These are phyloP conservation scores for Torrubiellomyces zombiae DNA, from an alignment of 2,329 filamentous ascomycete genomes.

Conservation along the genomic window DNA sequence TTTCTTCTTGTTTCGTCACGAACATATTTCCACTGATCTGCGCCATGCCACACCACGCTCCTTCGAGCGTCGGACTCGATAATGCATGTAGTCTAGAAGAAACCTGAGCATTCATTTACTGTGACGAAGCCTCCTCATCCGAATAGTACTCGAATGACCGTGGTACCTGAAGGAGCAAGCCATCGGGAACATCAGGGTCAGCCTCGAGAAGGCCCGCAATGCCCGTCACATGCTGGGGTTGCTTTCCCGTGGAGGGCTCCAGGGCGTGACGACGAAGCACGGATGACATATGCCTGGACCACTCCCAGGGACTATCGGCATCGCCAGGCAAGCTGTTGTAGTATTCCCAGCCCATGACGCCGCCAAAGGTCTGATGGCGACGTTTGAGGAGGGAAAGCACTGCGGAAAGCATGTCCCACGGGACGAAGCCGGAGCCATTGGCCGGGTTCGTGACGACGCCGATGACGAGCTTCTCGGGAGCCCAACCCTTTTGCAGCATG, in stretches of 20 bases:
- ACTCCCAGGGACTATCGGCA: conserved; percentile 50
- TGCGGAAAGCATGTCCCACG: conserved; percentile 26
- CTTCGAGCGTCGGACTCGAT: too few species aligned
- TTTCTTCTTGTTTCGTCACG: conserved; percentile 4
- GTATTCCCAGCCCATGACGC: conserved; percentile 92
- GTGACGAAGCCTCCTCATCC: conserved; percentile 3
- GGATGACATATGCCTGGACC: conserved; percentile 52
- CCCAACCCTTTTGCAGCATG: conserved; percentile 49
- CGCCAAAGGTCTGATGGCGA: conserved; percentile 55
- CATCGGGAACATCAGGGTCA: conserved; percentile 8
- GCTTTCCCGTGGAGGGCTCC: conserved; percentile 1
- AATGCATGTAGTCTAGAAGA: too few species aligned
- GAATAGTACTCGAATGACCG: conserved; percentile 10
- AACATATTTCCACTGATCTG: too few species aligned
- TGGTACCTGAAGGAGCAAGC: conserved; percentile 5
- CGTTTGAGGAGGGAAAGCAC: conserved; percentile 25
- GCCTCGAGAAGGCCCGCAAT: conserved; percentile 6
- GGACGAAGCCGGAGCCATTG: conserved; percentile 46
- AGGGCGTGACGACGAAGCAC: conserved; percentile 18
- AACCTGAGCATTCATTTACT: too few species aligned
- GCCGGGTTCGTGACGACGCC: conserved; percentile 65
- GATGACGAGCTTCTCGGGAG: conserved; percentile 55
- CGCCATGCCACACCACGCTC: too few species aligned
- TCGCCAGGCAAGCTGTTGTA: conserved; percentile 65
- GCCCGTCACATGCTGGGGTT: conserved; percentile 2